Percentiles rank a stretch among this genome's conserved stretches.
Evolutionary conservation across 116 monocot genomes (phyloP).

Genomic region (Iris pallida): DNA sequence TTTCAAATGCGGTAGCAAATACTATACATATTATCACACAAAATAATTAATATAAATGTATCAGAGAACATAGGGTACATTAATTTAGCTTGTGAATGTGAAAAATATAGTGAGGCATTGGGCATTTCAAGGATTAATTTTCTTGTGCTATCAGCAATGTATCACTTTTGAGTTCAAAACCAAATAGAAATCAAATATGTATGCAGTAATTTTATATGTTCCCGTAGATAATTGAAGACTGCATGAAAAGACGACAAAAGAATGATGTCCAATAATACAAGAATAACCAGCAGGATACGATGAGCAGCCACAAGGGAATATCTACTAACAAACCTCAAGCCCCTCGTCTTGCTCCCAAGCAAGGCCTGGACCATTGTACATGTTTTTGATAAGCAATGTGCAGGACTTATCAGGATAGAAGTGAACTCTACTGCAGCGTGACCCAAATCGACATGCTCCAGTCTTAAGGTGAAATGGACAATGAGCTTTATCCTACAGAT

Average conservation of each 20-base stretch:
- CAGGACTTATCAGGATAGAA: conserved; percentile 94
- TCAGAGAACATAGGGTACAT: no score
- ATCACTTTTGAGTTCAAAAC: no score
- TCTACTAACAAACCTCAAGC: conserved; percentile 95
- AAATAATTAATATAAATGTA: no score
- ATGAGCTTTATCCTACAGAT: conserved; percentile 88
- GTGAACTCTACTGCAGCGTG: conserved; percentile 85
- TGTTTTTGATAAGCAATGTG: conserved; percentile 89
- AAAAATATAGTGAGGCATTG: no score
- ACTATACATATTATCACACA: no score
- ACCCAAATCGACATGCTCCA: conserved; percentile 89
- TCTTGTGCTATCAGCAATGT: no score
- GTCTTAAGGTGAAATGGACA: conserved; percentile 99
- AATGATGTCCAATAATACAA: background rate
- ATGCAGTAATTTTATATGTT: no score
- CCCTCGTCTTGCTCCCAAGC: conserved; percentile 97
- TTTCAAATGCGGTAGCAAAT: no score
- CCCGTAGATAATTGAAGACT: no score
- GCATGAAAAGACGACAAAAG: background rate
- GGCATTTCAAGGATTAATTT: no score
- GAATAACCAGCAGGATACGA: conserved; percentile 59
- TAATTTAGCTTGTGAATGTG: no score
- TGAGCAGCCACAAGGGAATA: conserved; percentile 39
- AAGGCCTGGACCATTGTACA: conserved; percentile 97
- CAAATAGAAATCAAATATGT: no score